Evolutionary conservation across 2,329 filamentous ascomycete species (phyloP).

Genomic region (Alternaria atra): DNA sequence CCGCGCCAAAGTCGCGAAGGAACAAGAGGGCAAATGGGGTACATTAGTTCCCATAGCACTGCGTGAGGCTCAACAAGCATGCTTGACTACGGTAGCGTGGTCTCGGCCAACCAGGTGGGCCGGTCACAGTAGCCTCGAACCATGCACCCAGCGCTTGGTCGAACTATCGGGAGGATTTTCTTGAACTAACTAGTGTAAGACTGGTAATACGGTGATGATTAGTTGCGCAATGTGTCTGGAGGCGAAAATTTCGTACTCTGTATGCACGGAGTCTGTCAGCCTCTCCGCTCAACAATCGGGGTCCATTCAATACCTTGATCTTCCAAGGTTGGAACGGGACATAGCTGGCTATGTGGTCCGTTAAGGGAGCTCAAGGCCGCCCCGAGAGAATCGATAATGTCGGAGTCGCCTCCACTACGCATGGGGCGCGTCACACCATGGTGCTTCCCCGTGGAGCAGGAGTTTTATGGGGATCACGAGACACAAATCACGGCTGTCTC

Average conservation of each 20-base stretch:
- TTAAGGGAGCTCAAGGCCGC: background rate
- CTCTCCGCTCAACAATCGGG: constrained; percentile 13
- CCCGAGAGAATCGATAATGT: background rate
- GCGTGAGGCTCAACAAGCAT: constrained; percentile 41
- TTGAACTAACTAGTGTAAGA: constrained; percentile 7
- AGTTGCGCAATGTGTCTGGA: constrained; percentile 12
- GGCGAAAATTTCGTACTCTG: constrained; percentile 4
- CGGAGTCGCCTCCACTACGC: background rate
- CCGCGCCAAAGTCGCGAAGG: constrained; percentile 19
- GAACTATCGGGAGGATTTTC: constrained; percentile 37
- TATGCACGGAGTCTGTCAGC: constrained; percentile 5
- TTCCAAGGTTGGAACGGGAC: background rate
- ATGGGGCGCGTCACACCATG: background rate
- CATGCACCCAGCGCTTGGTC: constrained; percentile 23
- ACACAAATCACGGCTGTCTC: background rate
- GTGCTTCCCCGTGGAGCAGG: background rate
- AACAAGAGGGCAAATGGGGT: constrained; percentile 32
- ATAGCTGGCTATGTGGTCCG: constrained; percentile 8
- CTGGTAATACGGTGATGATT: background rate
- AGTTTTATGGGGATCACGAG: background rate
- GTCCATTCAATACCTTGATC: constrained; percentile 1
- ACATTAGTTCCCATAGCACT: constrained; percentile 33
- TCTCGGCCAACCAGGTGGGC: constrained; percentile 23
- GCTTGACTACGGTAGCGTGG: constrained; percentile 26
- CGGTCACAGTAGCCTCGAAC: constrained; percentile 12